Evolutionary conservation across 2,329 filamentous ascomycete species (phyloP), one percentile per base, ranked within the genome.

Genomic region (Calonectria honghensis): DNA sequence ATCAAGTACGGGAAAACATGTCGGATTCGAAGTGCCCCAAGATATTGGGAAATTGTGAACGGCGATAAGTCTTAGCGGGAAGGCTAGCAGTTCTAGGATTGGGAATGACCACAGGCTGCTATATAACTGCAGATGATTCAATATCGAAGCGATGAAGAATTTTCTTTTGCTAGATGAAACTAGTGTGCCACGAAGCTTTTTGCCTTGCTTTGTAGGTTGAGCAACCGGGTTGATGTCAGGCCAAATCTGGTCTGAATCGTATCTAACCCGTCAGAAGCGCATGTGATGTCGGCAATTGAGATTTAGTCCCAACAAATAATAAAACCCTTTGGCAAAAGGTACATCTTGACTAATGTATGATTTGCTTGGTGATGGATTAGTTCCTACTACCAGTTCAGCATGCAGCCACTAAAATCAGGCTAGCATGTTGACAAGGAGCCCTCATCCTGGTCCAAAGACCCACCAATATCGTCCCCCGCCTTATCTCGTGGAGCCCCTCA

Each of bases 1-100:
- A 85, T 90, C 14, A 88, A 84, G 76, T 90, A 83, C 73, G 90
- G 90, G 1, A 84, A 84, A 75, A 48, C 29, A 3, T 66, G 83
- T 10, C 76, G 83, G 4, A 61, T 73, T 13, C 74, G 67, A 35
- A 80, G 75, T 20, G 73, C 78, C 1, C 9, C 39, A 1, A 74
- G 74, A 18, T 80, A 78, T 24, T 63, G 59, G 37, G 64, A 75
- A 29, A 39, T 81, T n/a, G 78, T 75, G 2, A 20, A 39, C 6
- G 37, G 27, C 9, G 65, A 75, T 45, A 75, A 66, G 35, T 24
- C 37, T 20, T 45, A 74, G 37, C 64, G 54, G 57, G 29, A 52
- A n/a, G 14, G 41, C n/a, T 32, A 70, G 29, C 4, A 41, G n/a
- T 31, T 39, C 14, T 20, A 18, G 20, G 6, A 39, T 11, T 31